These are phyloP conservation scores for Fagopyrum homotropicum DNA, from an alignment of 148 eudicot genomes.

Conservation along the genomic window DNA sequence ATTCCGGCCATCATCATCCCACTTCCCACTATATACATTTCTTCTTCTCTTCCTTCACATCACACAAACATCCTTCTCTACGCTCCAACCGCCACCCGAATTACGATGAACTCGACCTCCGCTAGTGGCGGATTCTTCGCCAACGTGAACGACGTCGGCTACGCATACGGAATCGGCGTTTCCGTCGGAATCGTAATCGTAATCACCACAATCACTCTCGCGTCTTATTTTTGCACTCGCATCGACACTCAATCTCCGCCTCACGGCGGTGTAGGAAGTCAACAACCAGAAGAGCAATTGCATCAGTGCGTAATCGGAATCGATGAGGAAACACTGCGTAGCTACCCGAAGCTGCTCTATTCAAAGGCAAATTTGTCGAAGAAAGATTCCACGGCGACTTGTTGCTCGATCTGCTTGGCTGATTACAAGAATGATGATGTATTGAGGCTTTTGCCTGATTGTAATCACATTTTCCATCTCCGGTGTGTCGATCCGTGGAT, in stretches of 20 bases:
- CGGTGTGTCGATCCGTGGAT: constrained; percentile 92
- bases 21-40: background rate
- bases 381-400: constrained; percentile 28
- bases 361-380: constrained; percentile 22
- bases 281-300: background rate
- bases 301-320: constrained; percentile 24
- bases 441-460: constrained; percentile 59
- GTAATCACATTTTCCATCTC: constrained; percentile 75
- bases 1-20: background rate
- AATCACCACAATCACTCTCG: constrained; percentile 72
- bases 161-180: constrained; percentile 68
- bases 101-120: background rate
- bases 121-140: constrained; percentile 26
- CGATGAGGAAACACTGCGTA: constrained; percentile 56
- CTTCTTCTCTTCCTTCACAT: background rate
- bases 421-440: constrained; percentile 61
- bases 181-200: constrained; percentile 69
- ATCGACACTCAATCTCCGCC: constrained; percentile 14
- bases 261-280: background rate
- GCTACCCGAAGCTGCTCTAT: constrained; percentile 63
- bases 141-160: constrained; percentile 34
- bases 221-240: constrained; percentile 81
- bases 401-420: constrained; percentile 78
- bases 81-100: background rate
- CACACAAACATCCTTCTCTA: background rate